Conservation (phyloP, 2,329 filamentous ascomycete species). For the Trichoderma atroviride region DNA sequence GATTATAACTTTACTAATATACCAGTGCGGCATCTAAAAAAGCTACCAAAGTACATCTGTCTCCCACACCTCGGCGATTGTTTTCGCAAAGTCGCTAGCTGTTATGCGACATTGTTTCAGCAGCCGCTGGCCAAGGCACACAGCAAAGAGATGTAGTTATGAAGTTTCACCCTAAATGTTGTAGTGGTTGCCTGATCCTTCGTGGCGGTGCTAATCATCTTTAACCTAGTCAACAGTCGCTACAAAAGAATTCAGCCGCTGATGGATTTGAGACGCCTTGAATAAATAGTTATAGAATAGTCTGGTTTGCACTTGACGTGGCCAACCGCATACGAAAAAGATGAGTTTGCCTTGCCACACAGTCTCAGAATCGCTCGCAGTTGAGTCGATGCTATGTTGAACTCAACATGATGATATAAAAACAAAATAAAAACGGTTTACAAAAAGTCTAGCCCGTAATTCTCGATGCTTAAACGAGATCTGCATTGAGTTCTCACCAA, state of each 20-base stretch:
- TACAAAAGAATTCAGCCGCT: background rate
- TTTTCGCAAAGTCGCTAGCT: background rate
- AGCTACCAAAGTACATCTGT: background rate
- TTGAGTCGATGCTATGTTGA: background rate
- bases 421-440: no score
- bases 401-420: no score
- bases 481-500: no score
- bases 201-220: background rate
- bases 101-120: background rate
- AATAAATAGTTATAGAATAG: background rate
- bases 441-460: no score
- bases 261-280: background rate
- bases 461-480: no score
- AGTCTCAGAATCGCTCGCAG: no score
- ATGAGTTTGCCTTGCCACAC: background rate
- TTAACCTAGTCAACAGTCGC: background rate
- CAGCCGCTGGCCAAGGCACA: background rate
- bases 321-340: background rate
- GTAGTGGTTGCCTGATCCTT: background rate
- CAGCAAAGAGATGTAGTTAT: background rate
- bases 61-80: background rate
- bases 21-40: background rate
- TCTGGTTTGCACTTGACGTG: background rate
- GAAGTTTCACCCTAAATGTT: background rate
- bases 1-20: background rate